Percentiles rank a stretch among this genome's conserved stretches.
phyloP scores from a whole-genome alignment of 1,284 basidiomycete species.

The Paramarasmius palmivorus region DNA sequence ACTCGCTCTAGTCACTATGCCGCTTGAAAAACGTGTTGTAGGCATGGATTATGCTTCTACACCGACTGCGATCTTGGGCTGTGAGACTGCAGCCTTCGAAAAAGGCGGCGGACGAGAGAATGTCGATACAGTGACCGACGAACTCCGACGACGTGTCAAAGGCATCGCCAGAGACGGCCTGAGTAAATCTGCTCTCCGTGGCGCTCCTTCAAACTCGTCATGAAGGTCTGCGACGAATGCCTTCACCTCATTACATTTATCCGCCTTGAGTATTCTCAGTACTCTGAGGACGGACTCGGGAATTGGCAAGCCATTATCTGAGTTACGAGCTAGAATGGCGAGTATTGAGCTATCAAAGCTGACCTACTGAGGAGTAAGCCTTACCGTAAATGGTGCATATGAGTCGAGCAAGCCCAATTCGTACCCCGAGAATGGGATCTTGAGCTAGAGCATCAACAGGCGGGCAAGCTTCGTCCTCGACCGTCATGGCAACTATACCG shows the following conservation, averaged over 20 bases:
- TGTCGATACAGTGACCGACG: constrained; percentile 4
- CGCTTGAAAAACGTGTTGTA: no score
- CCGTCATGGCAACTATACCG: constrained; percentile 35
- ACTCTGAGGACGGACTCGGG: constrained; percentile 34
- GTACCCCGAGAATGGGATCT: constrained; percentile 84
- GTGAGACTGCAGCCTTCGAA: constrained; percentile 11
- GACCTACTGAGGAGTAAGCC: constrained; percentile 22
- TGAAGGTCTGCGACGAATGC: constrained; percentile 32
- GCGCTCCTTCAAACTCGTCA: background rate
- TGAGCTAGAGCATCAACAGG: constrained; percentile 58
- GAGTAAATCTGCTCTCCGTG: background rate
- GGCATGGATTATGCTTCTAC: no score
- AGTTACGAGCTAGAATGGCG: constrained; percentile 10
- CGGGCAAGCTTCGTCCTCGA: constrained; percentile 63
- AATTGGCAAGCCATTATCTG: constrained; percentile 13
- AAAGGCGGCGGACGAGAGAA: constrained; percentile 18
- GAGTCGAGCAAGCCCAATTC: constrained; percentile 81
- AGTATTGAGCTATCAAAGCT: constrained; percentile 6
- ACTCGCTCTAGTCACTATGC: no score
- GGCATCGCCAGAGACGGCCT: background rate
- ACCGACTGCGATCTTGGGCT: no score
- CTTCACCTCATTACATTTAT: constrained; percentile 50
- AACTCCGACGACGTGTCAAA: background rate
- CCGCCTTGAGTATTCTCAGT: constrained; percentile 42
- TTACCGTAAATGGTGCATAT: constrained; percentile 56